phyloP scores from a whole-genome alignment of 495 filamentous ascomycete genomes.

The Aspergillus homomorphus region DNA sequence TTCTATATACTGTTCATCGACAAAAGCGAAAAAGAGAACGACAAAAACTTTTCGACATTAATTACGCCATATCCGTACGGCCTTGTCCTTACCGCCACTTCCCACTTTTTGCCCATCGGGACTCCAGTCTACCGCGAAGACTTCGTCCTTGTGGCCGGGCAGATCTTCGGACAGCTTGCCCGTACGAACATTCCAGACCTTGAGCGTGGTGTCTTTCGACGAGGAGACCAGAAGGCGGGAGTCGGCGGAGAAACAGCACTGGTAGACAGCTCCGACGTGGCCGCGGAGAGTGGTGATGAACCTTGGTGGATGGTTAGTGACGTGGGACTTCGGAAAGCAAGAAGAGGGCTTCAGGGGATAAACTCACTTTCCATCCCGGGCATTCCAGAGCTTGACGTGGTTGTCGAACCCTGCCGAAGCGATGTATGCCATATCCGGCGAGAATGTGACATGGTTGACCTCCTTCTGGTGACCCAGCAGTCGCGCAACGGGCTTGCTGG shows the following conservation, averaged over 20 bases:
- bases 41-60: constrained; percentile 31
- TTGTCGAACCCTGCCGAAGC: constrained; percentile 92
- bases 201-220: constrained; percentile 90
- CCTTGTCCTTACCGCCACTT: constrained; percentile 92
- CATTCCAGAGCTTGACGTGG: constrained; percentile 83
- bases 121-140: constrained; percentile 91
- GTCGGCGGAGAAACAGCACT: constrained; percentile 87
- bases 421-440: constrained; percentile 79
- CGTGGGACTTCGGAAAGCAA: not conserved
- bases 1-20: not conserved
- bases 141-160: constrained; percentile 92
- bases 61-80: constrained; percentile 79
- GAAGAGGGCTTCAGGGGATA: not conserved
- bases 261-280: constrained; percentile 91
- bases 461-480: constrained; percentile 92
- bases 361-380: constrained; percentile 61
- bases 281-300: constrained; percentile 85
- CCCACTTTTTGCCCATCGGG: constrained; percentile 80
- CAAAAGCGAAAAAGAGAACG: not conserved
- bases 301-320: constrained; percentile 22
- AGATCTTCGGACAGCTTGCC: constrained; percentile 83
- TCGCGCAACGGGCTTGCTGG: constrained; percentile 80
- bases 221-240: constrained; percentile 78
- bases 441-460: constrained; percentile 94
- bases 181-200: constrained; percentile 86